Evolutionary conservation across 2,329 filamentous ascomycete genomes (phyloP), one percentile per base, ranked within the genome.

Genomic region (Cordyceps farinosa): DNA sequence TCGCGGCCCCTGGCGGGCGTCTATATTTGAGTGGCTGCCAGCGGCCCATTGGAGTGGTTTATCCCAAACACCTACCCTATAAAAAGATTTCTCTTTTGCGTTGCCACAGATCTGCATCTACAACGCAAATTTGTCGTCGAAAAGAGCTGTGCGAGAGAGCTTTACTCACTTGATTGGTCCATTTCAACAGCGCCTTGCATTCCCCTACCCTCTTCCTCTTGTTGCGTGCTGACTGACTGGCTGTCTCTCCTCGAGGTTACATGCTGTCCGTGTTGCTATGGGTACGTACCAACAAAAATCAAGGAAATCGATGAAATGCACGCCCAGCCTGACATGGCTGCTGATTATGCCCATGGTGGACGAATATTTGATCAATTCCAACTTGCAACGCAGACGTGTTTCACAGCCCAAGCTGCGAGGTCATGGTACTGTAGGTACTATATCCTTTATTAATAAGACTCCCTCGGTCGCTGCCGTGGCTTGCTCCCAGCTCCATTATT

Each of bases 11-110:
- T 51, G 27, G 32, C 27, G 15, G 34, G 34, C 56, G 56, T 13
- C 34, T 59, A 29, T 3, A 32, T 32, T 59, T 51, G 27, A 51
- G 34, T 59, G 56, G 56, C 56, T 51, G 45, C 30, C 44, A 29
- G 34, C 17, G 32, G 29, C 15, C 17, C 29, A 22, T 10, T 48
- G 48, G 6, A 8, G 11, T 29, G 13, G 9, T 51, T 40, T 15
- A 40, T 40, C 38, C 38, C 38, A 22, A 22, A 22, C 22, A 22
- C 22, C 22, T 22, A 22, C 22, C 22, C 22, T 22, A 22, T 22
- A 22, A 22, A 22, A 22, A 22, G 22, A 22, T 22, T 22, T 22
- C 22, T 22, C 22, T 22, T 22, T 22, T 22, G 11, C 9, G 36
- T 38, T 38, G 10, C 36, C 13, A 13, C 38, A 40, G 38, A 40